phyloP scores from a whole-genome alignment of 345 rosid genomes.

The Lepidium didymum region DNA sequence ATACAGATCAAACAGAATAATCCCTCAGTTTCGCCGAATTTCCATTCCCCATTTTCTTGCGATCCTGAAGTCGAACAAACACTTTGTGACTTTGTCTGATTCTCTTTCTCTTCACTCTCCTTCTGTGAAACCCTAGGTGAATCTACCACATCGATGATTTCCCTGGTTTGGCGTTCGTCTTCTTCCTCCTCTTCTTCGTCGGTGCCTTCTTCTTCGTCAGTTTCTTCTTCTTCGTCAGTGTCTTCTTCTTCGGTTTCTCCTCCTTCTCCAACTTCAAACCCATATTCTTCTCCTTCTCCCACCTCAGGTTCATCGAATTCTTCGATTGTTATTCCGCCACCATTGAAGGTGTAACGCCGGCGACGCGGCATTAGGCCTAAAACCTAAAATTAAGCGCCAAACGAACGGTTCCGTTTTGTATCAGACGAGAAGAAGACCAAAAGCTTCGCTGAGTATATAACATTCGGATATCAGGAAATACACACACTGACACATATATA shows the following conservation, averaged over 20 bases:
- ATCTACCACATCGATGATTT: slow-evolving; percentile 14
- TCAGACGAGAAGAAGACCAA: background rate
- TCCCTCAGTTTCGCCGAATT: slow-evolving; percentile 50
- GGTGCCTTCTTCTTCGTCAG: background rate
- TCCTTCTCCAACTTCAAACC: background rate
- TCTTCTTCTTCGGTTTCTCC: slow-evolving; percentile 10
- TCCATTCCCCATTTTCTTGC: slow-evolving; percentile 41
- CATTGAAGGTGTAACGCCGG: background rate
- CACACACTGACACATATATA: too few species aligned
- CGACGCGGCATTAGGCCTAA: slow-evolving; percentile 17
- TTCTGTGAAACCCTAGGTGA: slow-evolving; percentile 29
- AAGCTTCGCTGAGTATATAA: background rate
- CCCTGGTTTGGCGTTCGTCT: slow-evolving; percentile 26
- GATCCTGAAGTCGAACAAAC: slow-evolving; percentile 30
- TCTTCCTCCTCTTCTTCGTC: background rate
- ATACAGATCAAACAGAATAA: slow-evolving; percentile 70
- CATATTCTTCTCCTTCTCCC: background rate
- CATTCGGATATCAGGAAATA: background rate
- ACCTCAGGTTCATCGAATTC: background rate
- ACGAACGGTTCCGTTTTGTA: background rate
- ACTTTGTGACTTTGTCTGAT: slow-evolving; percentile 27
- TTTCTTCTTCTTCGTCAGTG: background rate
- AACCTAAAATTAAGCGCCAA: background rate
- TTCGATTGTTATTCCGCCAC: background rate
- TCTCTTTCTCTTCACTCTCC: slow-evolving; percentile 25